Evolutionary conservation across 768 basidiomycete species (phyloP).

Genomic region (Exsudoporus frostii): DNA sequence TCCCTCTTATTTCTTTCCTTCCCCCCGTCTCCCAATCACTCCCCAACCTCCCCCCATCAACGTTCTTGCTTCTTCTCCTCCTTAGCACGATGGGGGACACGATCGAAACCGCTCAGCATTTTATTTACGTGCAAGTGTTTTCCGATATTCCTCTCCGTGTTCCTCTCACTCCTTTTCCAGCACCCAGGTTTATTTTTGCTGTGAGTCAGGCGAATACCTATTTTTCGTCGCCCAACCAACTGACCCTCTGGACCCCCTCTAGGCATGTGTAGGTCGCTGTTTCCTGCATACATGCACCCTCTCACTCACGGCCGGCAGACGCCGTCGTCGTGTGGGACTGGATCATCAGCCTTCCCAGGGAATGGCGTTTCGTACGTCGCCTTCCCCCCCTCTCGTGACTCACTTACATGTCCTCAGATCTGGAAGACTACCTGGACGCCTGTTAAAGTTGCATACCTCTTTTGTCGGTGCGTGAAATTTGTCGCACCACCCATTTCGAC

Average conservation of each 20-base stretch:
- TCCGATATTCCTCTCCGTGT: not conserved
- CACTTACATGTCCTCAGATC: slow-evolving; percentile 42
- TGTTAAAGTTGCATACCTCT: slow-evolving; percentile 78
- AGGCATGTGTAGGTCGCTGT: slow-evolving; percentile 65
- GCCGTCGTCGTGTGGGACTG: slow-evolving; percentile 85
- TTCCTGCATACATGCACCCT: slow-evolving; percentile 18
- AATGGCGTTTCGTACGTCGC: slow-evolving; percentile 67
- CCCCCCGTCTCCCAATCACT: slow-evolving; percentile 2
- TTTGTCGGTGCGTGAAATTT: slow-evolving; percentile 63
- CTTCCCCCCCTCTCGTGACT: not conserved
- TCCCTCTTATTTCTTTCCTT: slow-evolving; percentile 26
- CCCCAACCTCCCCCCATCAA: slow-evolving; percentile 5
- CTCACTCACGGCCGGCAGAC: slow-evolving; percentile 41
- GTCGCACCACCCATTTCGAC: slow-evolving; percentile 2
- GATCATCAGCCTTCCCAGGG: slow-evolving; percentile 73
- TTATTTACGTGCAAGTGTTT: slow-evolving; percentile 63
- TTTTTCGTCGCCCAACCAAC: slow-evolving; percentile 17
- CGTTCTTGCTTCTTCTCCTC: slow-evolving; percentile 17
- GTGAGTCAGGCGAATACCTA: slow-evolving; percentile 44
- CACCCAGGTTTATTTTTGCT: slow-evolving; percentile 80
- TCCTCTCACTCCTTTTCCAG: slow-evolving; percentile 26
- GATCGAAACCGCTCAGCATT: slow-evolving; percentile 61
- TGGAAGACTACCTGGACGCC: slow-evolving; percentile 86
- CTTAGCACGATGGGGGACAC: slow-evolving; percentile 40
- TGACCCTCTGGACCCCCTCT: slow-evolving; percentile 30